Percentiles rank a stretch among this genome's conserved stretches.
Conservation (phyloP, 768 basidiomycete genomes). For the Russula sp. region DNA sequence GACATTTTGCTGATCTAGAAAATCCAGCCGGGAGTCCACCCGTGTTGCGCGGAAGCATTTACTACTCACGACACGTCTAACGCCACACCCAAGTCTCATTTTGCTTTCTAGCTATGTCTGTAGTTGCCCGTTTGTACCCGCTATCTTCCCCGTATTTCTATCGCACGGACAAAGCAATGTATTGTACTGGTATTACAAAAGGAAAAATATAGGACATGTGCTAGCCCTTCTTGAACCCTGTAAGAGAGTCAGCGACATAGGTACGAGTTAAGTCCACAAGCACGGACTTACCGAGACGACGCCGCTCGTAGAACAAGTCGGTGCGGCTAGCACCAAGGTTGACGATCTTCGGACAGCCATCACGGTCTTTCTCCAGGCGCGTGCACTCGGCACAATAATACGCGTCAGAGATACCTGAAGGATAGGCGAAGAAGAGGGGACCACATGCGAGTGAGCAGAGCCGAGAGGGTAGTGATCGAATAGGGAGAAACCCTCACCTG, state of each 20-base stretch:
- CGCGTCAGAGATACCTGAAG: constrained; percentile 90
- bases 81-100: background rate
- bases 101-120: background rate
- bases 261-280: background rate
- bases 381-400: constrained; percentile 99
- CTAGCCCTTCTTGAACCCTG: constrained; percentile 68
- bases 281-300: constrained; percentile 62
- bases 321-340: constrained; percentile 93
- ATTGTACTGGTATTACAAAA: background rate
- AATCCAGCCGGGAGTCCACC: constrained; percentile 9
- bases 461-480: background rate
- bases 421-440: background rate
- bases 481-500: constrained; percentile 47
- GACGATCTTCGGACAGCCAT: constrained; percentile 98
- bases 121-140: background rate
- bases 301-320: constrained; percentile 87
- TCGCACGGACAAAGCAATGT: constrained; percentile 1
- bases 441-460: background rate
- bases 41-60: constrained; percentile 9
- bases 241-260: background rate
- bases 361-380: constrained; percentile 93
- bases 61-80: constrained; percentile 6
- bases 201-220: background rate
- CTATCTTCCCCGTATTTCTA: background rate
- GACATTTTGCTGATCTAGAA: constrained; percentile 17